These are phyloP conservation scores for Alliaria petiolata DNA, from an alignment of 345 rosid species.

Conservation along the genomic window DNA sequence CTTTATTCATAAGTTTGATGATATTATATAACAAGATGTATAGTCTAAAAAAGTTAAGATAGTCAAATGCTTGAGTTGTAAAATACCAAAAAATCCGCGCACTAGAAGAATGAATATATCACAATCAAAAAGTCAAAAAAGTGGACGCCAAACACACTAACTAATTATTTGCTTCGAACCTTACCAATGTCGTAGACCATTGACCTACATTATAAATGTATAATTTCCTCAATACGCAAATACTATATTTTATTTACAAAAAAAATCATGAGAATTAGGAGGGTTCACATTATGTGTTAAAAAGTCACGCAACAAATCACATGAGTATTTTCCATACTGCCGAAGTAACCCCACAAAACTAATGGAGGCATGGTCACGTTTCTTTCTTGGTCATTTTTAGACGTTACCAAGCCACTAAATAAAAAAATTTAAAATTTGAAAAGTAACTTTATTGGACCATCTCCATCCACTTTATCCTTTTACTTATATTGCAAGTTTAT, in stretches of 20 bases:
- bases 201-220: conserved; percentile 8
- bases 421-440: neutral
- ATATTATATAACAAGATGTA: neutral
- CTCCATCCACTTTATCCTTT: conserved; percentile 28
- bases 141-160: conserved; percentile 30
- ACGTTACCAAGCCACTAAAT: conserved; percentile 37
- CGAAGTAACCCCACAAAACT: neutral
- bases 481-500: conserved; percentile 30
- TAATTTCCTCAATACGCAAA: neutral
- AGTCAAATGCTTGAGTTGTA: conserved; percentile 34
- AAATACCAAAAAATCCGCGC: conserved; percentile 31
- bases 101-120: conserved; percentile 5
- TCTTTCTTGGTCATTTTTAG: conserved; percentile 23
- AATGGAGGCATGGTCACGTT: conserved; percentile 30
- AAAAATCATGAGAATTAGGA: neutral
- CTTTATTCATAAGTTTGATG: conserved; percentile 1
- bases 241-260: neutral
- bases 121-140: conserved; percentile 31
- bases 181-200: conserved; percentile 14
- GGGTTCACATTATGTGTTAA: conserved; percentile 7
- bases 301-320: conserved; percentile 33
- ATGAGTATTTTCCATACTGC: conserved; percentile 24
- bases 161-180: conserved; percentile 18
- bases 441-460: conserved; percentile 23
- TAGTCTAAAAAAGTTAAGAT: conserved; percentile 2